Evolutionary conservation across 2,329 filamentous ascomycete species (phyloP).

Genomic region (Pseudogymnoascus sp.): DNA sequence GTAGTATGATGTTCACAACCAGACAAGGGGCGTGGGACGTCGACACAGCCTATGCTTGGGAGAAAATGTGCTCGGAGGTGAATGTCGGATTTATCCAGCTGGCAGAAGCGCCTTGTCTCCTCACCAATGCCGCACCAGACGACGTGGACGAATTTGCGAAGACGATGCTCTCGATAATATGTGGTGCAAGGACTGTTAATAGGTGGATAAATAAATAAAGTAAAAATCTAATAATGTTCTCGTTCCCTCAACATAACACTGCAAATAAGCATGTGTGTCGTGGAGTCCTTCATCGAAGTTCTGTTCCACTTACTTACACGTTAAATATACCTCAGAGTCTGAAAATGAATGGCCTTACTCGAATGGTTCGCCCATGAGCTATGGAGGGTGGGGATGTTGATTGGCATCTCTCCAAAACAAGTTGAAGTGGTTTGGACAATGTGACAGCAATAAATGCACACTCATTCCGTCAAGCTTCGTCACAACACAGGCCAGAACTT

Average conservation of each 20-base stretch:
- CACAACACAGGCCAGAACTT: constrained; percentile 46
- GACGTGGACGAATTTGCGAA: constrained; percentile 13
- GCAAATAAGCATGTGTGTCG: not conserved
- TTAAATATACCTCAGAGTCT: not conserved
- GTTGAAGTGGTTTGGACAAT: not conserved
- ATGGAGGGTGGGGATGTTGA: not conserved
- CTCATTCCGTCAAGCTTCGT: not conserved
- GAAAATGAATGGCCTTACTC: not conserved
- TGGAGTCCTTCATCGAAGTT: not conserved
- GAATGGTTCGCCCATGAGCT: not conserved
- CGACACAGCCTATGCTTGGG: constrained; percentile 20
- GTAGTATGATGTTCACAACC: constrained; percentile 22
- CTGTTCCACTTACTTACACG: not conserved
- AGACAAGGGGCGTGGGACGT: constrained; percentile 26
- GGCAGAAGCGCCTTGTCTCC: constrained; percentile 5
- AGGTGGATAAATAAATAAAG: not conserved
- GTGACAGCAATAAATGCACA: not conserved
- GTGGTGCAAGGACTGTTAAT: not conserved
- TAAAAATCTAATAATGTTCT: not conserved
- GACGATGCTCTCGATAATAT: not conserved
- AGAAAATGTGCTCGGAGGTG: constrained; percentile 12
- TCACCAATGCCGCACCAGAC: not conserved
- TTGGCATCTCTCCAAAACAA: not conserved
- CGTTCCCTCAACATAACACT: too few species aligned
- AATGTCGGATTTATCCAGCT: constrained; percentile 13